phyloP scores from a whole-genome alignment of 1,139 yeast species.

The Saccharomyces pastorianus region DNA sequence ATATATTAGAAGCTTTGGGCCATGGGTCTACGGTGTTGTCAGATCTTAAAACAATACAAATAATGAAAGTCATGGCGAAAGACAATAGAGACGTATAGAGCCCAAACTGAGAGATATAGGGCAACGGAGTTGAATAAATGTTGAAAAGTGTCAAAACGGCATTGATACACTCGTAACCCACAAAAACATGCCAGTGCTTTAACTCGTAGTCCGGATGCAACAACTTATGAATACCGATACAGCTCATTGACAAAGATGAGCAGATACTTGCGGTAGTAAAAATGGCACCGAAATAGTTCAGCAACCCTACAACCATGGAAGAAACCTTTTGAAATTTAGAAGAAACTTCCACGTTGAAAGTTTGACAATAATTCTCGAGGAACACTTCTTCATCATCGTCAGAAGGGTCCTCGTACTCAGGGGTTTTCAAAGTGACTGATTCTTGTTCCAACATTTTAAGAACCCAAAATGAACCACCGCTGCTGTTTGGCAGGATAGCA shows the following conservation, averaged over 20 bases:
- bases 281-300: slow-evolving; percentile 40
- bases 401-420: not conserved
- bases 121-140: slow-evolving; percentile 34
- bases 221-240: slow-evolving; percentile 45
- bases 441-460: slow-evolving; percentile 37
- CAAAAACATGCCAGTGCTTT: slow-evolving; percentile 46
- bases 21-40: slow-evolving; percentile 34
- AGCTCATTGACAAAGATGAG: slow-evolving; percentile 41
- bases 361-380: slow-evolving; percentile 4
- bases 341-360: slow-evolving; percentile 32
- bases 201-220: slow-evolving; percentile 38
- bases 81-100: slow-evolving; percentile 44
- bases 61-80: slow-evolving; percentile 41
- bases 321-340: slow-evolving; percentile 31
- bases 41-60: slow-evolving; percentile 42
- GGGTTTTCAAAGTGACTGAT: not conserved
- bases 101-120: slow-evolving; percentile 37
- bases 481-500: slow-evolving; percentile 48
- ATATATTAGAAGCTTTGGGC: slow-evolving; percentile 43
- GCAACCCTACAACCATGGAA: slow-evolving; percentile 13
- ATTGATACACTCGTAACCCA: slow-evolving; percentile 35
- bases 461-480: slow-evolving; percentile 58
- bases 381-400: slow-evolving; percentile 2
- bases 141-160: slow-evolving; percentile 31
- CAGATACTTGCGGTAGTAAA: slow-evolving; percentile 52